phyloP scores from a whole-genome alignment of 345 rosid species.

The Ailanthus altissimus region DNA sequence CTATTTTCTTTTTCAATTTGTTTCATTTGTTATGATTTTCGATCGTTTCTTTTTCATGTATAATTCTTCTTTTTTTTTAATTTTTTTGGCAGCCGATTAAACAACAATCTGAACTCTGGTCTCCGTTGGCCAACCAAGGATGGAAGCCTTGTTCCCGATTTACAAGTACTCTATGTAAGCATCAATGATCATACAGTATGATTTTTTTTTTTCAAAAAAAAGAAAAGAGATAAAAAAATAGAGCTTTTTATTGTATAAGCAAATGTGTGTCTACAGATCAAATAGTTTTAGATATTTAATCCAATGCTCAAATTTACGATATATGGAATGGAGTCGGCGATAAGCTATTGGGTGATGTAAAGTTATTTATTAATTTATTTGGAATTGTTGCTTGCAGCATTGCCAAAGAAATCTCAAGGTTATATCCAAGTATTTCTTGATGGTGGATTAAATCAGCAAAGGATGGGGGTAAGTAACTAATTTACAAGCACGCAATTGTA shows the following conservation, averaged over 20 bases:
- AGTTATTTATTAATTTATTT: neutral
- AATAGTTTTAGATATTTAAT: neutral
- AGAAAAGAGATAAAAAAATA: neutral
- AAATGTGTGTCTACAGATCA: neutral
- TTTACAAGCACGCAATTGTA: too few species aligned
- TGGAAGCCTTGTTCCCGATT: constrained; percentile 73
- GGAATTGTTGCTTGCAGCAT: constrained; percentile 42
- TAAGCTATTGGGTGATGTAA: neutral
- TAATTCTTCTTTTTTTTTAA: neutral
- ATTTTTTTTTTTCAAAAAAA: too few species aligned
- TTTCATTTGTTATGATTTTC: neutral
- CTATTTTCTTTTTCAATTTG: neutral
- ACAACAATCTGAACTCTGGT: constrained; percentile 76
- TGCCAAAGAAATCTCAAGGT: constrained; percentile 57
- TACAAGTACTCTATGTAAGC: constrained; percentile 47
- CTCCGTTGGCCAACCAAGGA: constrained; percentile 78
- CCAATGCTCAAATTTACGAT: neutral
- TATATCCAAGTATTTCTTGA: constrained; percentile 92
- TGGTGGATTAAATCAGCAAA: constrained; percentile 97
- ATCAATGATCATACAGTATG: too few species aligned
- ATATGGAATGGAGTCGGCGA: neutral
- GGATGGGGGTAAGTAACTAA: constrained; percentile 82
- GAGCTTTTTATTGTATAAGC: neutral
- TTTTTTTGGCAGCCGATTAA: constrained; percentile 45
- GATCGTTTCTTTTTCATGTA: neutral